phyloP scores from a whole-genome alignment of 2,329 filamentous ascomycete genomes.

The Exophiala sideris region DNA sequence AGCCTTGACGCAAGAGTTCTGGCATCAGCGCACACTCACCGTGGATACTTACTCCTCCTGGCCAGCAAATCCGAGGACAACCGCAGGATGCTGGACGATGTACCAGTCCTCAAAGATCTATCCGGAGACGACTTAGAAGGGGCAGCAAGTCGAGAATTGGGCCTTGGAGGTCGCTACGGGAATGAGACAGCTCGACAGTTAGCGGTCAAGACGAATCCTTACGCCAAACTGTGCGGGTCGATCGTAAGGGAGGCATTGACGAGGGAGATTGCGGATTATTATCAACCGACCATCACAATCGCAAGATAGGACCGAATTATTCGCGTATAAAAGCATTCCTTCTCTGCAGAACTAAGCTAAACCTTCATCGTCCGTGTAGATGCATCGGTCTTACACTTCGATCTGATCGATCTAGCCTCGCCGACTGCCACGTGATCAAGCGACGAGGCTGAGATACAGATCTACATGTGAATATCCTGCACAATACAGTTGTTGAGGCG shows the following conservation, averaged over 20 bases:
- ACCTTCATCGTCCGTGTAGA: too few species aligned
- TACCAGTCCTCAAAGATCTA: slow-evolving; percentile 24
- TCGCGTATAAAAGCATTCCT: too few species aligned
- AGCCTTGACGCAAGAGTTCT: slow-evolving; percentile 49
- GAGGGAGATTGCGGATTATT: slow-evolving; percentile 47
- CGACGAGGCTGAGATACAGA: too few species aligned
- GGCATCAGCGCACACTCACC: slow-evolving; percentile 55
- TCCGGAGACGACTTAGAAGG: slow-evolving; percentile 49
- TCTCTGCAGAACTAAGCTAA: background rate
- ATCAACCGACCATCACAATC: slow-evolving; percentile 4
- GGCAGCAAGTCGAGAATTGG: slow-evolving; percentile 55
- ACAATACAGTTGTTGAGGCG: too few species aligned
- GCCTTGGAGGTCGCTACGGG: slow-evolving; percentile 52
- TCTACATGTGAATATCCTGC: too few species aligned
- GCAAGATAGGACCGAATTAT: background rate
- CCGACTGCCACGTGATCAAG: too few species aligned
- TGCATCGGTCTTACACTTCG: background rate
- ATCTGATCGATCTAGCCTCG: too few species aligned
- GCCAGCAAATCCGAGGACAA: slow-evolving; percentile 31
- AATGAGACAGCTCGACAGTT: slow-evolving; percentile 56
- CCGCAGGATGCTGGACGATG: slow-evolving; percentile 26
- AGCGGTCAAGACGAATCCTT: slow-evolving; percentile 60
- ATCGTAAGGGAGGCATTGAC: slow-evolving; percentile 60
- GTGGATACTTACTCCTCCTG: slow-evolving; percentile 45
- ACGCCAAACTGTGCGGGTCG: slow-evolving; percentile 60